Conservation (phyloP, 2,329 filamentous ascomycete species). For the Didymella pomorum region DNA sequence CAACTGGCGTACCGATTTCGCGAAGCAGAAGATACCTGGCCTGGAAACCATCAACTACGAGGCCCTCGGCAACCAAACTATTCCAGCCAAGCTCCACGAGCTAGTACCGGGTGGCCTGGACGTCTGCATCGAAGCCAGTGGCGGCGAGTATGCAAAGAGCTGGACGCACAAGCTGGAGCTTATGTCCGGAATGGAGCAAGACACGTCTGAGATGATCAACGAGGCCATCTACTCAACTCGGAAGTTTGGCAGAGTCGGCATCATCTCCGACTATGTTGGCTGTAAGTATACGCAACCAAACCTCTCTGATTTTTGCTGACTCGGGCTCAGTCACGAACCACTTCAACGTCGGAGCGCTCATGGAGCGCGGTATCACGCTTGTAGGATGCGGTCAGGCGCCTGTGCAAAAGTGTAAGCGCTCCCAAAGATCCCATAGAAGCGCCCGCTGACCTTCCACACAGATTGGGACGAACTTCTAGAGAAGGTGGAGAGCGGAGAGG, state of each 20-base stretch:
- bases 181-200: neutral
- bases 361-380: neutral
- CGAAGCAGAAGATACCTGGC: neutral
- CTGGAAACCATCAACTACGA: neutral
- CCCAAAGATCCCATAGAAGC: neutral
- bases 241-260: neutral
- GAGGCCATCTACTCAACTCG: neutral
- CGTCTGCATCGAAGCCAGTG: neutral
- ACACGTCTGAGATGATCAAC: neutral
- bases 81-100: neutral
- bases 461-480: neutral
- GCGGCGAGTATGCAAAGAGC: neutral
- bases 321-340: neutral
- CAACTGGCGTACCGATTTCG: neutral
- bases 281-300: neutral
- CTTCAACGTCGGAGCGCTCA: neutral
- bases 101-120: neutral
- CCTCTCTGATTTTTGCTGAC: neutral
- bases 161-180: neutral
- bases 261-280: neutral
- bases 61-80: neutral
- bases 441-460: neutral
- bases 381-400: neutral
- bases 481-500: neutral
- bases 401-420: neutral